Evolutionary conservation across 2,329 filamentous ascomycete genomes (phyloP), one percentile per base, ranked within the genome.

Genomic region (Rosellinia necatrix): DNA sequence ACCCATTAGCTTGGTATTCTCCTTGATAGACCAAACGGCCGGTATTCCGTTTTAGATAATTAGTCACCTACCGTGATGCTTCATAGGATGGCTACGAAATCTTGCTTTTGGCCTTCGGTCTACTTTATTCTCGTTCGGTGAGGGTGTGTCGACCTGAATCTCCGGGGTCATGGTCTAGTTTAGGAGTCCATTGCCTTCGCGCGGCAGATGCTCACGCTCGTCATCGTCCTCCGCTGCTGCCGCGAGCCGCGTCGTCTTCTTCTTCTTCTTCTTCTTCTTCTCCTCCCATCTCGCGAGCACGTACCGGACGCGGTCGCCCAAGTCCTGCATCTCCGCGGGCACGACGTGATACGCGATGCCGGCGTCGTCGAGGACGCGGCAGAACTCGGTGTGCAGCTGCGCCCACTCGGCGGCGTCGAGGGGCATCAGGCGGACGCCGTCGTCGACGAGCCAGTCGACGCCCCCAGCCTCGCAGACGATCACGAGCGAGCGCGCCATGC

Each of bases 391-490:
- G 22, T 58, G 40, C 6, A 24, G 15, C n/a, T 44, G 19, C n/a
- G 13, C 2, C 50, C 50, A 58, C 22, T 58, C 55, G 4, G 19
- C 4, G 4, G 9, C 13, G 10, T 54, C 50, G n/a, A 49, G 55
- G 3, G 55, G 50, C 41, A 54, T 58, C 22, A 54, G 12, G 4
- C 55, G 49, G 12, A 54, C 22, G 2, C 50, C 55, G n/a, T 54
- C 55, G 21, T 58, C 50, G 4, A 8, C n/a, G 15, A 54, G 24
- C 55, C 44, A 54, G 40, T 42, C 46, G 12, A 41, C 55, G 13
- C 40, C n/a, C n/a, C n/a, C 46, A 9, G 50, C 34, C 38, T 58
- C 44, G n/a, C 55, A 58, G n/a, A 58, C 27, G 15, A 58, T 25
- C 15, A 58, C 21, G 4, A 58, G 41, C 12, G 55, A 58, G 13